These are phyloP conservation scores for Kregervanrija delftensis DNA, from an alignment of 805 yeast genomes.

Conservation along the genomic window DNA sequence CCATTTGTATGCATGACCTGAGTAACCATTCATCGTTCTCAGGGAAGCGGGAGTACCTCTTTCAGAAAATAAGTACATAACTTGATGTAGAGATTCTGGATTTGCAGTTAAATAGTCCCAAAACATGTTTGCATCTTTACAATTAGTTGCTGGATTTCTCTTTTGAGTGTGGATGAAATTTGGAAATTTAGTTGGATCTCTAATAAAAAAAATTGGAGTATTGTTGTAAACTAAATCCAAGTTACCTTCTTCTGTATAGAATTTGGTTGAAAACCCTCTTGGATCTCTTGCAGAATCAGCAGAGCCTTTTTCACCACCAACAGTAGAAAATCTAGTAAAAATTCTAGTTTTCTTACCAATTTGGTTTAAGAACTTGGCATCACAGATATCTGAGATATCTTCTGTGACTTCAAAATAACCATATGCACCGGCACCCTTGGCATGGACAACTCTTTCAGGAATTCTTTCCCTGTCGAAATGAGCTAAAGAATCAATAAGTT, in stretches of 20 bases:
- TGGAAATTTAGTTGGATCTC: conserved; percentile 84
- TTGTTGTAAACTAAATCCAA: conserved; percentile 81
- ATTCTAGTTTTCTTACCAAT: conserved; percentile 77
- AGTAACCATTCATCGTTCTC: conserved; percentile 78
- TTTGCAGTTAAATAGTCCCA: conserved; percentile 78
- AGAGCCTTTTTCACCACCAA: conserved; percentile 79
- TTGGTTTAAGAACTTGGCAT: conserved; percentile 61
- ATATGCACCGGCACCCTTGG: conserved; percentile 89
- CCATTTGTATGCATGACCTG: conserved; percentile 84
- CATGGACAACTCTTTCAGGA: conserved; percentile 91
- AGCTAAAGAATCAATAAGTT: conserved; percentile 71
- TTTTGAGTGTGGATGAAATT: conserved; percentile 86
- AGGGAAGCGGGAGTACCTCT: conserved; percentile 75
- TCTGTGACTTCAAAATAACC: conserved; percentile 85
- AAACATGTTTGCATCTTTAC: conserved; percentile 74
- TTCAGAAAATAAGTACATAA: conserved; percentile 65
- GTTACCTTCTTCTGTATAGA: conserved; percentile 79
- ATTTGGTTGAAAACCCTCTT: conserved; percentile 75
- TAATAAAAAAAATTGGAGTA: conserved; percentile 77
- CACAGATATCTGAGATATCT: conserved; percentile 67
- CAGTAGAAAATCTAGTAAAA: conserved; percentile 75
- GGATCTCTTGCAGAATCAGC: conserved; percentile 85
- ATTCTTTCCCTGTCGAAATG: conserved; percentile 87
- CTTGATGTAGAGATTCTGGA: conserved; percentile 71
- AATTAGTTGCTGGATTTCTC: conserved; percentile 75